A percentile compares a stretch with the other conserved stretches of the same genome.
Evolutionary conservation across 495 filamentous ascomycete species (phyloP).

Genomic region (Usnea hakonensis): DNA sequence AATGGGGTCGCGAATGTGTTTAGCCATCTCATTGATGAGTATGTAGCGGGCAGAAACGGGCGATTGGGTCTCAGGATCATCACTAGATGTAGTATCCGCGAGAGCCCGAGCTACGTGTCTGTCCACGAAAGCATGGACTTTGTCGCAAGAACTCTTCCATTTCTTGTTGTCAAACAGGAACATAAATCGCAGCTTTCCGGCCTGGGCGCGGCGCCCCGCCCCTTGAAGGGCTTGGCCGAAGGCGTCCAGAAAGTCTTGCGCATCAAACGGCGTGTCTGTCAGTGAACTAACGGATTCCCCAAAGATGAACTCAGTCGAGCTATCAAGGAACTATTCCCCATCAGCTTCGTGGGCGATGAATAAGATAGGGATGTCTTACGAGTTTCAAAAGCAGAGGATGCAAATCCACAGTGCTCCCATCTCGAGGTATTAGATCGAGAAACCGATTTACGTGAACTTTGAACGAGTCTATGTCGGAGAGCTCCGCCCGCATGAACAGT

Average conservation of each 20-base stretch:
- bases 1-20: neutral
- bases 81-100: too few species aligned
- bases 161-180: slow-evolving; percentile 31
- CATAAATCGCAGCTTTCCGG: slow-evolving; percentile 27
- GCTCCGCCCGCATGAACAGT: slow-evolving; percentile 52
- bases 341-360: neutral
- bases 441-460: slow-evolving; percentile 52
- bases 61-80: too few species aligned
- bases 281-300: slow-evolving; percentile 46
- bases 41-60: too few species aligned
- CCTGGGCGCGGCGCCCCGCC: neutral
- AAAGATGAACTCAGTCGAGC: slow-evolving; percentile 65
- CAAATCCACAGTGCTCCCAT: slow-evolving; percentile 50
- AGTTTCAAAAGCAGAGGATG: slow-evolving; percentile 52
- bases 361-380: slow-evolving; percentile 34
- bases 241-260: slow-evolving; percentile 2
- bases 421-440: slow-evolving; percentile 33
- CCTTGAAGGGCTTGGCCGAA: neutral
- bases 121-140: neutral
- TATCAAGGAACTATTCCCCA: slow-evolving; percentile 40
- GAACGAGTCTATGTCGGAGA: slow-evolving; percentile 50
- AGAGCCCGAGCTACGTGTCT: slow-evolving; percentile 1
- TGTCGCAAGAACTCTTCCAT: neutral
- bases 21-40: too few species aligned
- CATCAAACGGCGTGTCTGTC: slow-evolving; percentile 5